Percentiles rank a stretch among this genome's conserved stretches.
Evolutionary conservation across 2,329 filamentous ascomycete genomes (phyloP).

Genomic region (Phialophora verrucosa): DNA sequence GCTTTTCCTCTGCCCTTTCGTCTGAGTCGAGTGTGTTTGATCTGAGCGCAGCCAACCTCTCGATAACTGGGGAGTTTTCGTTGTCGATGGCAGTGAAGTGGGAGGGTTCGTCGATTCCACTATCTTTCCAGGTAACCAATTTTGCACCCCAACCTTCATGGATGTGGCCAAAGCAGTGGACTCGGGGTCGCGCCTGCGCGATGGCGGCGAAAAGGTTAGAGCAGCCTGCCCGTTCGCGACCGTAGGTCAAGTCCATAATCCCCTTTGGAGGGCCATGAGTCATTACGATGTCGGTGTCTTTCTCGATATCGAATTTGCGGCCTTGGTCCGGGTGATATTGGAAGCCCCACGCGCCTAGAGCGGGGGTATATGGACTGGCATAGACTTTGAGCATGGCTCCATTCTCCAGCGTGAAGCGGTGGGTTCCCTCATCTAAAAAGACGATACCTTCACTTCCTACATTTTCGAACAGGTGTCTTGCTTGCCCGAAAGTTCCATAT

Average conservation of each 20-base stretch:
- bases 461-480: slow-evolving; percentile 48
- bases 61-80: slow-evolving; percentile 47
- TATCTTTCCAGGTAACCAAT: slow-evolving; percentile 58
- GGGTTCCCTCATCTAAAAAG: slow-evolving; percentile 59
- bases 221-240: slow-evolving; percentile 44
- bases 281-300: slow-evolving; percentile 55
- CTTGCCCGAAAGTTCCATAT: slow-evolving; percentile 52
- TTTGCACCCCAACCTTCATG: slow-evolving; percentile 63
- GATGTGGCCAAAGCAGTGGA: slow-evolving; percentile 51
- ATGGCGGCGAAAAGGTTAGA: slow-evolving; percentile 43
- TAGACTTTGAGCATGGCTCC: slow-evolving; percentile 58
- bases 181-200: slow-evolving; percentile 42
- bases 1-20: not conserved
- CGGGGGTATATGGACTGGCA: slow-evolving; percentile 61
- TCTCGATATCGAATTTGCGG: slow-evolving; percentile 47
- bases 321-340: slow-evolving; percentile 51
- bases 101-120: slow-evolving; percentile 44
- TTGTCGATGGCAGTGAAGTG: slow-evolving; percentile 58
- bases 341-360: slow-evolving; percentile 56
- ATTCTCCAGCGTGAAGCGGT: slow-evolving; percentile 57
- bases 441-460: slow-evolving; percentile 49
- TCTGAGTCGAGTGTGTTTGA: slow-evolving; percentile 12
- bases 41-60: slow-evolving; percentile 43
- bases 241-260: slow-evolving; percentile 54
- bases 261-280: slow-evolving; percentile 63